These are phyloP conservation scores for Iris macrosiphon DNA, from an alignment of 106 monocot species.

Conservation along the genomic window DNA sequence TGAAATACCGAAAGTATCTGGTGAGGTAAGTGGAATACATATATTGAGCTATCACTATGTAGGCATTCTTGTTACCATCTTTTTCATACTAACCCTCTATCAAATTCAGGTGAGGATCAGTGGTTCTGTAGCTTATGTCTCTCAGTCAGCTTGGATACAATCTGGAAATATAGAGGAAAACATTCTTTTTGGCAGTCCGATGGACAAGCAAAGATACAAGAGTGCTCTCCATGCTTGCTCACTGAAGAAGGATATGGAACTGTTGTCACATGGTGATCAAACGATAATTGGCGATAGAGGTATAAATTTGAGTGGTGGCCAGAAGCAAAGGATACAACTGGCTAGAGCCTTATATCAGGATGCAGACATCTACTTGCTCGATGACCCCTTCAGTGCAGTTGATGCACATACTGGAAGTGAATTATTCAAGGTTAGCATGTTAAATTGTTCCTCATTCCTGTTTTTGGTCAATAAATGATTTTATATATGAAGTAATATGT, in stretches of 20 bases:
- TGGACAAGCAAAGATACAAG: conserved; percentile 71
- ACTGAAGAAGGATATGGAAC: conserved; percentile 79
- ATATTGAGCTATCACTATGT: background rate
- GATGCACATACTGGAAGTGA: conserved; percentile 98
- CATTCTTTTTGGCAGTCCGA: conserved; percentile 82
- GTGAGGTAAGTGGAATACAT: conserved; percentile 59
- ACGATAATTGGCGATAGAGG: conserved; percentile 98
- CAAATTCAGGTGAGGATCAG: conserved; percentile 79
- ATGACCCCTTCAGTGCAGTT: conserved; percentile 97
- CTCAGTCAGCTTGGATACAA: conserved; percentile 99
- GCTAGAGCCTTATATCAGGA: conserved; percentile 98
- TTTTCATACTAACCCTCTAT: background rate
- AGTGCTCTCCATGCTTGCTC: conserved; percentile 81
- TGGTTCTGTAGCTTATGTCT: conserved; percentile 80
- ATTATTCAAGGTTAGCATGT: conserved; percentile 52
- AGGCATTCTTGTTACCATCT: background rate
- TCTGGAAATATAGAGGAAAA: conserved; percentile 92
- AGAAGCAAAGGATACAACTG: conserved; percentile 94
- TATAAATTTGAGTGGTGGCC: conserved; percentile 94
- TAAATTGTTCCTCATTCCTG: conserved; percentile 5
- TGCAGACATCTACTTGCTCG: conserved; percentile 93
- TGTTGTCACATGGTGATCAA: conserved; percentile 88
- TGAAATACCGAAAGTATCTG: conserved; percentile 91
- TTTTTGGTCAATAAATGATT: background rate
- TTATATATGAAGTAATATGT: background rate